A percentile compares a stretch with the other conserved stretches of the same genome.
Conservation (phyloP, 2,329 filamentous ascomycete species). For the Metarhizium humberi region DNA sequence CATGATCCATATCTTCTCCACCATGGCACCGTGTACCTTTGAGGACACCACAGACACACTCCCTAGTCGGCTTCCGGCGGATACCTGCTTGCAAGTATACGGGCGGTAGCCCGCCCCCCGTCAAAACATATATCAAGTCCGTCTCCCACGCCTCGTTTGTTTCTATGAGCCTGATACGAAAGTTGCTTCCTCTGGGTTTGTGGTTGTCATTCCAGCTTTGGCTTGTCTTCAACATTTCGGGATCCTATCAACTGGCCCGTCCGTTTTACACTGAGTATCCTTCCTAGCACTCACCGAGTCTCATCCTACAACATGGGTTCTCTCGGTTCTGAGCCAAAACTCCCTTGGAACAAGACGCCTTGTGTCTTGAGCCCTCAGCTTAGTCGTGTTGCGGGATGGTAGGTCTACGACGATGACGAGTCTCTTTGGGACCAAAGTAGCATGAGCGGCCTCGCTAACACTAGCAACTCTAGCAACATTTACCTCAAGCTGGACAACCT, state of each 20-base stretch:
- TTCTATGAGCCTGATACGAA: neutral
- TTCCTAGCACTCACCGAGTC: neutral
- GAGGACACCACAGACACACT: slow-evolving; percentile 6
- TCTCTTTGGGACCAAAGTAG: neutral
- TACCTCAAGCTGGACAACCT: slow-evolving; percentile 80
- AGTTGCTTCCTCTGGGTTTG: neutral
- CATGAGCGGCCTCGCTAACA: neutral
- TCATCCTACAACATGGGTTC: slow-evolving; percentile 28
- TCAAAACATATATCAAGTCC: slow-evolving; percentile 7
- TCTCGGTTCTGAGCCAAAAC: slow-evolving; percentile 25
- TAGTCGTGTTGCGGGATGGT: slow-evolving; percentile 66
- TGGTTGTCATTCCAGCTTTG: neutral
- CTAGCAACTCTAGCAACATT: slow-evolving; percentile 46
- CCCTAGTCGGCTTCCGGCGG: slow-evolving; percentile 9
- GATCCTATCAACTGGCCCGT: slow-evolving; percentile 3
- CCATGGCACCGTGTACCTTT: slow-evolving; percentile 6
- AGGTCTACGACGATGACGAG: slow-evolving; percentile 16
- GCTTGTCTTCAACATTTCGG: slow-evolving; percentile 1
- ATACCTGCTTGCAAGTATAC: slow-evolving; percentile 2
- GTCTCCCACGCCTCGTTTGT: neutral
- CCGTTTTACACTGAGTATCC: neutral
- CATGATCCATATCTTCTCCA: slow-evolving; percentile 10
- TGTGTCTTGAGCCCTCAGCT: slow-evolving; percentile 57
- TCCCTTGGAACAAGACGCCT: slow-evolving; percentile 64
- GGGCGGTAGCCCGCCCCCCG: neutral